Conservation (phyloP, 768 basidiomycete species). For the Lactarius indigo region DNA sequence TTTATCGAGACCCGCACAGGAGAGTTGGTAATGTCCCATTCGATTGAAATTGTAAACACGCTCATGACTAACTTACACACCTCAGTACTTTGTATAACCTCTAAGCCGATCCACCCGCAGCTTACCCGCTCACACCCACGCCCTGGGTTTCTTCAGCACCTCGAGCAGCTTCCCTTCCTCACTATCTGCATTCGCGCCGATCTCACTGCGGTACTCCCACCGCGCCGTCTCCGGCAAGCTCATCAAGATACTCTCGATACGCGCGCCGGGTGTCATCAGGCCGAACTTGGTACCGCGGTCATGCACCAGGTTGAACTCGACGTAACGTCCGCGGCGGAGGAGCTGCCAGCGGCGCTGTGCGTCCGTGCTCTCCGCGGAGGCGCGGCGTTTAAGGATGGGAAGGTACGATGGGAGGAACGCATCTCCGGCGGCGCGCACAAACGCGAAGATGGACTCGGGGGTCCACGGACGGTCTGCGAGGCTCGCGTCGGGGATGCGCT, state of each 20-base stretch:
- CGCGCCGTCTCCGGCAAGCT: slow-evolving; percentile 61
- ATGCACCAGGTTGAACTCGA: slow-evolving; percentile 80
- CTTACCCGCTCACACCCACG: slow-evolving; percentile 37
- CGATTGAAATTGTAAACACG: not conserved
- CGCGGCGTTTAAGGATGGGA: slow-evolving; percentile 70
- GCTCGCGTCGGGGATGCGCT: slow-evolving; percentile 48
- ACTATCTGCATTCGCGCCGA: slow-evolving; percentile 47
- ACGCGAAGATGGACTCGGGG: slow-evolving; percentile 69
- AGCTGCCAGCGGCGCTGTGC: slow-evolving; percentile 89
- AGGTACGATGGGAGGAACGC: slow-evolving; percentile 89
- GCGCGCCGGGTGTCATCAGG: slow-evolving; percentile 53
- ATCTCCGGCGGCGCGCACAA: slow-evolving; percentile 67
- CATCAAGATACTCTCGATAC: slow-evolving; percentile 64
- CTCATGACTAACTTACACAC: not conserved
- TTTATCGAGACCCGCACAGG: not conserved
- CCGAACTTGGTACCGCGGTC: slow-evolving; percentile 70
- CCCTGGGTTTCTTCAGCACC: slow-evolving; percentile 45
- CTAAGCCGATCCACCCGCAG: not conserved
- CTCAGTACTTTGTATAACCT: not conserved
- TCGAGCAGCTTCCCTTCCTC: slow-evolving; percentile 50
- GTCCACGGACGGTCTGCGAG: slow-evolving; percentile 46
- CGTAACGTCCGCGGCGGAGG: slow-evolving; percentile 85
- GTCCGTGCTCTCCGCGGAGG: slow-evolving; percentile 53
- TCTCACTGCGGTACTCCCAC: slow-evolving; percentile 64
- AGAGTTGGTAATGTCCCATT: not conserved